Percentiles rank a stretch among this genome's conserved stretches.
Conservation (phyloP, 371 early-diverging fungal genomes). For the Rhizopus stolonifer region DNA sequence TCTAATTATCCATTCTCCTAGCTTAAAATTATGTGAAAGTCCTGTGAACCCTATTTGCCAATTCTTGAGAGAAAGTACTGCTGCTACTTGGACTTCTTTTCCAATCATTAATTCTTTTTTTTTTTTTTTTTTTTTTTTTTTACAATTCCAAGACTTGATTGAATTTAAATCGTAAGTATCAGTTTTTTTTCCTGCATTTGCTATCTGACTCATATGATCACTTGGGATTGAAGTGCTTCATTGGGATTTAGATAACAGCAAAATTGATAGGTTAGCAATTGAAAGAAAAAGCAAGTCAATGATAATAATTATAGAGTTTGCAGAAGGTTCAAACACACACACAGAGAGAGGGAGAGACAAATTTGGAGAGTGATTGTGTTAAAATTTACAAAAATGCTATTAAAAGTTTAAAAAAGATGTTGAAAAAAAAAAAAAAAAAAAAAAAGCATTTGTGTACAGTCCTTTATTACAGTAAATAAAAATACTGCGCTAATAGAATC, state of each 20-base stretch:
- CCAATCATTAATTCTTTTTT: conserved; percentile 10
- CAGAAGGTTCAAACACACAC: conserved; percentile 4
- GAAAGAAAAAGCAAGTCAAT: conserved; percentile 10
- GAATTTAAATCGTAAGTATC: conserved; percentile 15
- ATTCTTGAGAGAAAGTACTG: conserved; percentile 9
- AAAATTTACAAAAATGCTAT: conserved; percentile 9
- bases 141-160: conserved; percentile 11
- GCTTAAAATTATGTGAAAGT: conserved; percentile 15
- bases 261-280: conserved; percentile 6
- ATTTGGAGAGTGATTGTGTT: conserved; percentile 4
- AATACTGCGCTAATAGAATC: background rate
- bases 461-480: conserved; percentile 7
- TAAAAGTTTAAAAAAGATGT: conserved; percentile 7
- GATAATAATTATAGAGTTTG: conserved; percentile 3
- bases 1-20: conserved; percentile 14
- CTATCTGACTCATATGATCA: conserved; percentile 7
- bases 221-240: conserved; percentile 13
- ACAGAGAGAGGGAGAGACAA: conserved; percentile 3
- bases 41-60: conserved; percentile 5
- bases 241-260: conserved; percentile 1
- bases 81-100: conserved; percentile 15
- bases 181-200: conserved; percentile 7
- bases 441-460: conserved; percentile 1
- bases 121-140: conserved; percentile 12
- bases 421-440: no score